Evolutionary conservation across 345 rosid species (phyloP), one percentile per base, ranked within the genome.

Genomic region (Populus simonii): DNA sequence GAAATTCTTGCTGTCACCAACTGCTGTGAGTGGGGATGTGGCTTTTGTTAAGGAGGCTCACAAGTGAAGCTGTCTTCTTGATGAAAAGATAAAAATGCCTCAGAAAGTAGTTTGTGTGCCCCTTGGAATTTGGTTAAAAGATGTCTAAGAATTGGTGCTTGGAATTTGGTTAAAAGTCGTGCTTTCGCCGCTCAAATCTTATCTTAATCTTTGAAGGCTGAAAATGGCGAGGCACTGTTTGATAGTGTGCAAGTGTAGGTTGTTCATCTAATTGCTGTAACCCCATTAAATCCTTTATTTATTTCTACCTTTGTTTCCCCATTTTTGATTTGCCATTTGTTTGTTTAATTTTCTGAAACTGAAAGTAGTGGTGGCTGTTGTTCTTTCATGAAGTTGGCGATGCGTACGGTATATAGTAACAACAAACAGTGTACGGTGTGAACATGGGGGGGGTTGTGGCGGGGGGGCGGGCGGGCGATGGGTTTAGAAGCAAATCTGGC

Each of bases 21-120:
- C 68, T 55, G 69, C 73, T 16, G 80, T 66, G 43, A 67, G 65
- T 61, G 79, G 73, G 61, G 90, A 89, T n/a, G 82, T 91, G 75
- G 57, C 91, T 76, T 90, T 91, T 77, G 82, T 90, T 38, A 90
- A 77, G 80, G 93, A 89, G 80, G 63, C 72, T 25, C 63, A 66
- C 57, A 81, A 55, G 25, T 79, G 84, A 83, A 74, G 8, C 23
- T 49, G 55, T 73, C 78, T 23, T 68, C 1, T 9, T 57, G 62
- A 38, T 69, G 33, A n/a, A 43, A 10, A 12, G 72, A 69, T n/a
- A 23, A 67, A n/a, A 15, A 18, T 41, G 51, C 33, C 45, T 23
- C 9, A 41, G 7, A 69, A 15, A 39, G 31, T 15, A n/a, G 33
- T 41, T 57, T 57, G 63, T n/a, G 63, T 22, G 51, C 55, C 9